Evolutionary conservation across 2,329 filamentous ascomycete genomes (phyloP).

Genomic region (Fusarium sp.): DNA sequence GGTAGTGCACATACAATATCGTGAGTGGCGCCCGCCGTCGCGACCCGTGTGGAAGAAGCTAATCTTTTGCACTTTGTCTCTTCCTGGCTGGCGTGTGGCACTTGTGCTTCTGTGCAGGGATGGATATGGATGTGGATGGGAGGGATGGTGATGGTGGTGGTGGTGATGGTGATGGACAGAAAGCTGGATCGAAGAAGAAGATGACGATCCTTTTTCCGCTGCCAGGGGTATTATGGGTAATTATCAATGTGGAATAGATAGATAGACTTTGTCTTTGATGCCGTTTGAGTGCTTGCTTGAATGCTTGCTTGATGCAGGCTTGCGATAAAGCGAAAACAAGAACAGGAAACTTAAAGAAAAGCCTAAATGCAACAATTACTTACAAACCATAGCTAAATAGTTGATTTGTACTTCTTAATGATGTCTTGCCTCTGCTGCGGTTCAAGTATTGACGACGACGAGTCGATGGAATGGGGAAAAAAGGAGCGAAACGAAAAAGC

Average conservation of each 20-base stretch:
- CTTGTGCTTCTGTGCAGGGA: constrained; percentile 28
- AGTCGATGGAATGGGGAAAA: constrained; percentile 11
- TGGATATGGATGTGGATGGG: constrained; percentile 5
- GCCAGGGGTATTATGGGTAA: constrained; percentile 11
- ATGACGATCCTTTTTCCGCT: constrained; percentile 1
- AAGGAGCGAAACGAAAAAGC: constrained; percentile 7
- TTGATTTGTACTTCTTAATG: neutral
- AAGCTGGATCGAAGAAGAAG: constrained; percentile 21
- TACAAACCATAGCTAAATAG: constrained; percentile 38
- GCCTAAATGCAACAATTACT: constrained; percentile 26
- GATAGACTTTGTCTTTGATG: neutral
- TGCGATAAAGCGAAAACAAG: neutral
- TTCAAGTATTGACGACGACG: constrained; percentile 5
- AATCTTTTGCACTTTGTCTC: constrained; percentile 37
- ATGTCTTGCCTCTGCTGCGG: constrained; percentile 9
- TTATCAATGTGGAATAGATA: neutral
- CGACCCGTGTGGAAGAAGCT: constrained; percentile 29
- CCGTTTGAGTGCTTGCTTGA: neutral
- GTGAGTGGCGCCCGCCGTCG: constrained; percentile 34
- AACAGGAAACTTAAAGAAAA: constrained; percentile 16
- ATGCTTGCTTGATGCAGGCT: constrained; percentile 3
- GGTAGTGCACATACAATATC: constrained; percentile 17
- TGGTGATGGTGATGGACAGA: neutral
- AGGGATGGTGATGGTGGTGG: neutral
- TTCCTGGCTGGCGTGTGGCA: constrained; percentile 35